Base-by-base conservation (phyloP, 306 rosid genomes). In the Ziziphus jujuba region DNA sequence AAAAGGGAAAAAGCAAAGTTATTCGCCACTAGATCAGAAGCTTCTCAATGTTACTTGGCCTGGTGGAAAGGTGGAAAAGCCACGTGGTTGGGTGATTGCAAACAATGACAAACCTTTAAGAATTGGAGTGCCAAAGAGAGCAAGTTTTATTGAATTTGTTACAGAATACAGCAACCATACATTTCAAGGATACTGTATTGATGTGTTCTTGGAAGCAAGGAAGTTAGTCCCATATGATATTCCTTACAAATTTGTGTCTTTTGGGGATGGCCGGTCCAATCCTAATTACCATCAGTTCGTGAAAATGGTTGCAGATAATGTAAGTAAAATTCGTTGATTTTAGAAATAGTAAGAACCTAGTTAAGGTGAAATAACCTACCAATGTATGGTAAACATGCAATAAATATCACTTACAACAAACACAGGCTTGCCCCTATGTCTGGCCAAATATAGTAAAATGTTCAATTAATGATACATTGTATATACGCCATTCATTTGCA, bases 21-120 rank as follows among this genome's bases (percentile, higher is more conserved):
- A 58, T 75, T 58, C 79, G 54, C 65, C 22, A 25, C 66, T 47
- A 61, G 80, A 81, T 69, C 95, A 93, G 73, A 87, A 83, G 79
- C 96, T 93, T 72, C 73, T 50, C 53, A 77, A 71, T 66, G 83
- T 88, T 48, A 88, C 87, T 56, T 93, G 99, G 99, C 95, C 97
- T 16, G 97, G 99, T 50, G 97, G 96, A 61, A 67, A 64, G 75
- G 86, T 80, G 14, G 85, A 61, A 56, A 82, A 65, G 31, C 99
- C 99, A 12, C 99, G 96, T 6, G 99, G 99, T 31, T 93, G 99
- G 99, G 96, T 76, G 70, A 65, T 93, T 77, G 96, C 99, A 51
- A 80, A 73, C 59, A 44, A 79, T 67, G 88, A 77, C 52, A 87
- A 83, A 60, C 96, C 99, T 7, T 75, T 93, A 84, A 85, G 81